Conservation (phyloP, 179 eudicot species). For the Corrigiola litoralis region DNA sequence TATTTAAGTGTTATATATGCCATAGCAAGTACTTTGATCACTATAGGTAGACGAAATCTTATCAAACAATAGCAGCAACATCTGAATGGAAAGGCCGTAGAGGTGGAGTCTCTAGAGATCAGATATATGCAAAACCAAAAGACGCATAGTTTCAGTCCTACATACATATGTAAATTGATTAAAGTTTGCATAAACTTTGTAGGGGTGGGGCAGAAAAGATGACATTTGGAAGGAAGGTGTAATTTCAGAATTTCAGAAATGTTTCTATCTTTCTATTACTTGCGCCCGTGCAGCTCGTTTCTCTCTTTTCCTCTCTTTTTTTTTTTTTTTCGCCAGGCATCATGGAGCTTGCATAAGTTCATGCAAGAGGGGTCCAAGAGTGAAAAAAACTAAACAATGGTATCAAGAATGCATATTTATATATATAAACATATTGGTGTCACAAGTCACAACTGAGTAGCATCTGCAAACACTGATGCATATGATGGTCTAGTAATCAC, state of each 20-base stretch:
- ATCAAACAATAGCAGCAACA: no score
- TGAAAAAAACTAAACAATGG: not conserved
- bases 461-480: not conserved
- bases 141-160: no score
- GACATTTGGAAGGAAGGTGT: not conserved
- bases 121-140: no score
- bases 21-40: no score
- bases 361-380: conserved; percentile 2
- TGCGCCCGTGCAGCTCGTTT: not conserved
- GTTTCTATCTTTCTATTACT: not conserved
- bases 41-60: no score
- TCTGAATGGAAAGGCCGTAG: no score
- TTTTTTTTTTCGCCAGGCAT: not conserved
- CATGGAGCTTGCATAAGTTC: conserved; percentile 17
- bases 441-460: not conserved
- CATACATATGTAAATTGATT: not conserved
- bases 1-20: no score
- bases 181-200: not conserved
- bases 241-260: no score
- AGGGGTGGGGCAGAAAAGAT: not conserved
- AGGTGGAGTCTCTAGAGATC: no score
- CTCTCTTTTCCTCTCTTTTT: not conserved
- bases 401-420: not conserved
- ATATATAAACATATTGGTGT: no score
- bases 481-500: not conserved